Conservation (phyloP, 2,329 filamentous ascomycete species). For the Aquanectria penicillioides region DNA sequence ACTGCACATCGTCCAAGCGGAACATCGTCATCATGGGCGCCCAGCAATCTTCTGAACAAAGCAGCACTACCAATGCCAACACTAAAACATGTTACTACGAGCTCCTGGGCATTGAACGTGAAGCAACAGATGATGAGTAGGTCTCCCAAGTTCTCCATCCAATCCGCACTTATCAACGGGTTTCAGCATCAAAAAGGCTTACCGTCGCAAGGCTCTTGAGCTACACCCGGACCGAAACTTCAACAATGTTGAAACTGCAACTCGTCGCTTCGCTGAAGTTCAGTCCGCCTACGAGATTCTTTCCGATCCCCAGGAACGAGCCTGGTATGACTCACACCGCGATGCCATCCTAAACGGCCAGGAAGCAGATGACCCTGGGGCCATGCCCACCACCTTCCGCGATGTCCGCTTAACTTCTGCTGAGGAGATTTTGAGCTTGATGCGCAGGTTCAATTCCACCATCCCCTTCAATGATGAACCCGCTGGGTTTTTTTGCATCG, state of each 20-base stretch:
- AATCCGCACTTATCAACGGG: conserved; percentile 18
- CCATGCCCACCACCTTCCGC: conserved; percentile 68
- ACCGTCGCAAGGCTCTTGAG: conserved; percentile 89
- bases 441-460: conserved; percentile 81
- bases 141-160: conserved; percentile 33
- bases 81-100: conserved; percentile 86
- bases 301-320: conserved; percentile 92
- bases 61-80: conserved; percentile 45
- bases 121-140: conserved; percentile 84
- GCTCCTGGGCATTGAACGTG: conserved; percentile 76
- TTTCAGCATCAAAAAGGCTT: conserved; percentile 87
- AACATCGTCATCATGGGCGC: conserved; percentile 58
- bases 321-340: conserved; percentile 97
- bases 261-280: conserved; percentile 87
- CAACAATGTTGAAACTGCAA: conserved; percentile 84
- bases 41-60: conserved; percentile 61
- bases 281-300: conserved; percentile 96
- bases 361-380: conserved; percentile 55
- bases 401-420: conserved; percentile 82
- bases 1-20: not conserved
- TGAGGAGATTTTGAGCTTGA: conserved; percentile 80
- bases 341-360: conserved; percentile 81
- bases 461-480: conserved; percentile 84
- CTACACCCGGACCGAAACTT: conserved; percentile 95
- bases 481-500: conserved; percentile 84